phyloP scores from a whole-genome alignment of 257 asterid genomes.

The Handroanthus guayacan region DNA sequence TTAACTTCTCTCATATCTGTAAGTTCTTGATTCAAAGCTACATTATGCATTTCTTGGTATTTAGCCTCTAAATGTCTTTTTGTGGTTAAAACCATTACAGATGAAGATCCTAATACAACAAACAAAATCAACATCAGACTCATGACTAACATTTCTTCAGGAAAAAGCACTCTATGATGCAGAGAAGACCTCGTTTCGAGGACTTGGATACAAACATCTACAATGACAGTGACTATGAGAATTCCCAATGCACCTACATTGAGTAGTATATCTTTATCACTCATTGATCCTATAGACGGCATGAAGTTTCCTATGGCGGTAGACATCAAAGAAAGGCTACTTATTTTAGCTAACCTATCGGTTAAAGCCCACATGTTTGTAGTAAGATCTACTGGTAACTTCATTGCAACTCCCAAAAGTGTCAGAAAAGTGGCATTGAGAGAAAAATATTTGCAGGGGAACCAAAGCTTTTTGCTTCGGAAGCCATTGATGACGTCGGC shows the following conservation, averaged over 20 bases:
- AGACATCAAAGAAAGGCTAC: constrained; percentile 4
- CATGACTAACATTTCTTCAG: background rate
- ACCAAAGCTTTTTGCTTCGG: constrained; percentile 38
- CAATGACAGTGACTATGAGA: constrained; percentile 29
- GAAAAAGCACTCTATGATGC: too few species aligned
- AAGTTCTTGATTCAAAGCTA: background rate
- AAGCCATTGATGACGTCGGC: constrained; percentile 36
- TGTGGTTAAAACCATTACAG: constrained; percentile 30
- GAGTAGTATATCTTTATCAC: constrained; percentile 3
- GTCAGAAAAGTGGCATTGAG: constrained; percentile 38
- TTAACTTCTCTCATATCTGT: background rate
- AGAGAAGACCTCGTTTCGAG: background rate
- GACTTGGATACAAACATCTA: constrained; percentile 7
- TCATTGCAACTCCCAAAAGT: constrained; percentile 38
- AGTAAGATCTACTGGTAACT: constrained; percentile 34
- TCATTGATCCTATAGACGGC: constrained; percentile 38
- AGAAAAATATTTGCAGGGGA: constrained; percentile 40
- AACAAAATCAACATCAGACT: background rate
- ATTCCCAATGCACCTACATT: constrained; percentile 27
- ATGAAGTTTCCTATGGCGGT: constrained; percentile 25
- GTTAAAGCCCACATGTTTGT: background rate
- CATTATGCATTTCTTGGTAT: constrained; percentile 35
- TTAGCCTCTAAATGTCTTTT: constrained; percentile 27
- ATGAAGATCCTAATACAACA: background rate
- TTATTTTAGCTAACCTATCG: background rate